Evolutionary conservation across 176 grass and related monocot species (phyloP).

Genomic region (Oryza longistaminata): DNA sequence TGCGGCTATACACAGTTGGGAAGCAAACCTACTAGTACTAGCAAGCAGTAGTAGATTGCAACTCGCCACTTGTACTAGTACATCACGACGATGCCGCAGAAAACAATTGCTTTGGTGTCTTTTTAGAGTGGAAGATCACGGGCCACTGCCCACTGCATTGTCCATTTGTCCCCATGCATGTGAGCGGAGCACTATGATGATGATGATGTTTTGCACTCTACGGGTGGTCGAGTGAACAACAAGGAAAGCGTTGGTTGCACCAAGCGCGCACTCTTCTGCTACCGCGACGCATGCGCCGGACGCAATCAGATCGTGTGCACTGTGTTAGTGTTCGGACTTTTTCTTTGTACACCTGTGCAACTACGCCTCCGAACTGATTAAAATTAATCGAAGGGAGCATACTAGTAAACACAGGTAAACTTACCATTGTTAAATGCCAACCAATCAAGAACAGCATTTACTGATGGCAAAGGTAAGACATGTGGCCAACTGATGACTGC

Average conservation of each 20-base stretch:
- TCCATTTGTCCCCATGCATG: not conserved
- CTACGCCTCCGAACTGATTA: too few relatives aligned
- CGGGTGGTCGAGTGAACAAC: not conserved
- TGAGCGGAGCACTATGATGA: not conserved
- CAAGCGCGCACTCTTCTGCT: slow-evolving; percentile 8
- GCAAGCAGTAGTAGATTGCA: not conserved
- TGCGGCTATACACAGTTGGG: not conserved
- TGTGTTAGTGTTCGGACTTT: too few relatives aligned
- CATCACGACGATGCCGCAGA: not conserved
- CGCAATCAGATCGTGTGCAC: not conserved
- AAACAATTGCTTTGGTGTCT: slow-evolving; percentile 13
- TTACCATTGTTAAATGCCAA: too few relatives aligned
- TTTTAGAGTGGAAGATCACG: slow-evolving; percentile 35
- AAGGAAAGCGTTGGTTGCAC: slow-evolving; percentile 21
- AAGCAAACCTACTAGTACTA: not conserved
- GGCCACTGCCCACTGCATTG: not conserved
- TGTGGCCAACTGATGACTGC: not conserved
- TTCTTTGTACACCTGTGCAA: not conserved
- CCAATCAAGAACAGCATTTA: not conserved
- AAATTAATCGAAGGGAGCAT: too few relatives aligned
- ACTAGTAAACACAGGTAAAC: too few relatives aligned
- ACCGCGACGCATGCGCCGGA: not conserved
- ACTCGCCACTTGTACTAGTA: not conserved
- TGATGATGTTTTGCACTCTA: not conserved
- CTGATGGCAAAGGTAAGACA: not conserved